Evolutionary conservation across 352 stramenopile species (phyloP).

Genomic region (Phytophthora gonapodyides): DNA sequence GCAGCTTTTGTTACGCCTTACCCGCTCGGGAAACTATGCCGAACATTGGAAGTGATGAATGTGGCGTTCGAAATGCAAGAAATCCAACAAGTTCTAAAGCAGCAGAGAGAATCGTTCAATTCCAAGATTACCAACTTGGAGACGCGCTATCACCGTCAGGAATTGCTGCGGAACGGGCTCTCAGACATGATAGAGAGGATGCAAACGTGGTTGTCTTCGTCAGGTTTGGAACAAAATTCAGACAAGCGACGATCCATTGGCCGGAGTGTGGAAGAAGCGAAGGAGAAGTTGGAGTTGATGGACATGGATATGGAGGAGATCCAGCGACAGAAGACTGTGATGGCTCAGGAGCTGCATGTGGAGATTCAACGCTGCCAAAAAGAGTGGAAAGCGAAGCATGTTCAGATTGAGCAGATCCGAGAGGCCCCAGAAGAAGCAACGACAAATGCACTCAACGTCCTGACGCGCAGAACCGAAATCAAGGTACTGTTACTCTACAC

Average conservation of each 20-base stretch:
- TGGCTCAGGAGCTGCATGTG: conserved; percentile 19
- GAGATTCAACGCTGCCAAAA: conserved; percentile 33
- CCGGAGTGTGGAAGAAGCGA: conserved; percentile 25
- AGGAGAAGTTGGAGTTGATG: conserved; percentile 39
- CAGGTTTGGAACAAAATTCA: conserved; percentile 2
- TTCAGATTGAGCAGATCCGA: conserved; percentile 44
- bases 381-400: conserved; percentile 46
- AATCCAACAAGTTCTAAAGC: conserved; percentile 28
- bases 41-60: conserved; percentile 60
- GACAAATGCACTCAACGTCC: conserved; percentile 50
- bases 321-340: conserved; percentile 19
- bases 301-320: conserved; percentile 38
- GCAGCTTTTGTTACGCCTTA: conserved; percentile 29
- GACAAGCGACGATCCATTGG: conserved; percentile 15
- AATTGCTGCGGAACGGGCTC: conserved; percentile 37
- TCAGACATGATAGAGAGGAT: conserved; percentile 51
- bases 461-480: conserved; percentile 53
- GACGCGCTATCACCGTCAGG: conserved; percentile 36
- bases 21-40: conserved; percentile 46
- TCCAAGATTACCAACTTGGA: conserved; percentile 41
- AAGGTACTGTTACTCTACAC: conserved; percentile 41
- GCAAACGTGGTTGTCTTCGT: conserved; percentile 33
- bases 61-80: conserved; percentile 57
- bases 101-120: conserved; percentile 28
- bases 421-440: conserved; percentile 33